These are phyloP conservation scores for Lepidopterella palustris DNA, from an alignment of 495 filamentous ascomycete species.

Conservation along the genomic window DNA sequence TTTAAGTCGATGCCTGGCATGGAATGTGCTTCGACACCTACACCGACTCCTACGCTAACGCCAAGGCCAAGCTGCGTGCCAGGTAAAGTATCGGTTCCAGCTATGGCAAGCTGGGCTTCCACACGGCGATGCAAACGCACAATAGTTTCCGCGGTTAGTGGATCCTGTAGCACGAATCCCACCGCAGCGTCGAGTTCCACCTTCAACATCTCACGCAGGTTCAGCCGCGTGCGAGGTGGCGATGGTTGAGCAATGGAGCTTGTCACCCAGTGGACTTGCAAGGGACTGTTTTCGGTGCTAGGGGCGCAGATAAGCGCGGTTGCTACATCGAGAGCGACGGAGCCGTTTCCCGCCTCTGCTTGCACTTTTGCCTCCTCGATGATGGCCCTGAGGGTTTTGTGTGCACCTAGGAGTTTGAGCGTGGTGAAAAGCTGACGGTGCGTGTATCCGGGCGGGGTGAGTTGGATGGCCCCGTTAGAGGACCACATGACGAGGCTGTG, in stretches of 20 bases:
- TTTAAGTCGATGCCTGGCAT: constrained; percentile 18
- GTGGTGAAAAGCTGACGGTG: constrained; percentile 66
- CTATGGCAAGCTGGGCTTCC: constrained; percentile 45
- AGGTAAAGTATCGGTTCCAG: constrained; percentile 10
- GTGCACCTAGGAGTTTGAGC: constrained; percentile 63
- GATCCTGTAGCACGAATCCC: constrained; percentile 54
- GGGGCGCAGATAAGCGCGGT: constrained; percentile 68
- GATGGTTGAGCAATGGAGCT: constrained; percentile 25
- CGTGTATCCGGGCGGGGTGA: constrained; percentile 68
- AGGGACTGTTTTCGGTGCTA: constrained; percentile 40
- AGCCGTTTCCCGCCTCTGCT: constrained; percentile 46
- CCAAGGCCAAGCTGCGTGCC: constrained; percentile 28
- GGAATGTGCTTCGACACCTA: constrained; percentile 10
- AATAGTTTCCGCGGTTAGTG: constrained; percentile 58
- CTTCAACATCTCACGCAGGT: constrained; percentile 66
- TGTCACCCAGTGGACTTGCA: constrained; percentile 33
- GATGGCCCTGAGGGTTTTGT: constrained; percentile 52
- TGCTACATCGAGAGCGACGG: constrained; percentile 67
- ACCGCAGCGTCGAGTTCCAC: constrained; percentile 56
- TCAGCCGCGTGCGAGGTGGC: constrained; percentile 34
- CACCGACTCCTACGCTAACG: constrained; percentile 18
- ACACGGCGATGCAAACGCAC: constrained; percentile 71
- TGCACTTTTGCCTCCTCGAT: constrained; percentile 64
- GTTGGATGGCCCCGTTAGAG: constrained; percentile 50
- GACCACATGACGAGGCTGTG: constrained; percentile 69